Evolutionary conservation across 148 eudicot genomes (phyloP).

Genomic region (Salicornia ramosissima): DNA sequence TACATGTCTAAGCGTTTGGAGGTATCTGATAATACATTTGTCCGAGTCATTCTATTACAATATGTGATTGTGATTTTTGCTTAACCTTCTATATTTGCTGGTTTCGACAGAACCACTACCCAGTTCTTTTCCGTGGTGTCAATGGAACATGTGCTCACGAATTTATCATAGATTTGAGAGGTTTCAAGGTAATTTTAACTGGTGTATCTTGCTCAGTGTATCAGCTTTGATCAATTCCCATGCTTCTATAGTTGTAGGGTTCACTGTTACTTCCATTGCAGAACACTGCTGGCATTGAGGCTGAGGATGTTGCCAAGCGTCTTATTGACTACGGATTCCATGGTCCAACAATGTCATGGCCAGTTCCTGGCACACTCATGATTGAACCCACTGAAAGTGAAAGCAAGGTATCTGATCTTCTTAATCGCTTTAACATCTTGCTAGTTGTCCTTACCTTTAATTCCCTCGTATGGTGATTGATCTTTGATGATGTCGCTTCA

Average conservation of each 20-base stretch:
- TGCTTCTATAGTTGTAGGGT: conserved; percentile 14
- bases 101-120: conserved; percentile 63
- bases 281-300: conserved; percentile 92
- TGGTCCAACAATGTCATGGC: conserved; percentile 99
- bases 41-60: background rate
- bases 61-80: background rate
- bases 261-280: conserved; percentile 30
- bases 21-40: conserved; percentile 32
- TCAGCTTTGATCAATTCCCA: background rate
- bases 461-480: conserved; percentile 1
- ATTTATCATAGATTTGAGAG: conserved; percentile 87
- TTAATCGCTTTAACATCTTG: conserved; percentile 4
- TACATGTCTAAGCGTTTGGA: conserved; percentile 98
- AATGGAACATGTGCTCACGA: conserved; percentile 98
- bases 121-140: conserved; percentile 95
- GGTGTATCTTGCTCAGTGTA: background rate
- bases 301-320: conserved; percentile 97
- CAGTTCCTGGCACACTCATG: conserved; percentile 99
- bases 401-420: conserved; percentile 72
- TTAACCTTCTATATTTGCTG: conserved; percentile 6
- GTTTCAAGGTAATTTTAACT: conserved; percentile 60
- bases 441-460: background rate
- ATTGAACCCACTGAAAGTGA: conserved; percentile 99
- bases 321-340: conserved; percentile 98
- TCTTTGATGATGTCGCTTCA: conserved; percentile 15